Percentiles rank a stretch among this genome's conserved stretches.
phyloP scores from a whole-genome alignment of 306 rosid genomes.

The Psophocarpus tetragonolobus region DNA sequence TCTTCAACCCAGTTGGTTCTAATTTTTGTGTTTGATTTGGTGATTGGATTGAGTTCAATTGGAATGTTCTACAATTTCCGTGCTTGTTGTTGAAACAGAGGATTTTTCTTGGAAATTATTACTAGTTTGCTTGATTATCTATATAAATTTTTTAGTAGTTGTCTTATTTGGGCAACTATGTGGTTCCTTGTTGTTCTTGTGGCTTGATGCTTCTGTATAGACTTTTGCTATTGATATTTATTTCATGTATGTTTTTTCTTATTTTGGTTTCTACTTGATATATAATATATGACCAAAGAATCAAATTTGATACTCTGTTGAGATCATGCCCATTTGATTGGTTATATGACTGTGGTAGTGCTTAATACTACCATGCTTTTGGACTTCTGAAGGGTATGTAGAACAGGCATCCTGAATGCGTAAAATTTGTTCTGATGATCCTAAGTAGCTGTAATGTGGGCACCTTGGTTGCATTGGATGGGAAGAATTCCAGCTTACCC shows the following conservation, averaged over 20 bases:
- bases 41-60: constrained; percentile 10
- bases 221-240: neutral
- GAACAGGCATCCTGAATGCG: neutral
- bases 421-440: constrained; percentile 5
- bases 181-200: neutral
- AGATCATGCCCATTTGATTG: neutral
- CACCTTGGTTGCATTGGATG: neutral
- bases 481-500: neutral
- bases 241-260: neutral
- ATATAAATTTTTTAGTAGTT: neutral
- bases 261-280: neutral
- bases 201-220: neutral
- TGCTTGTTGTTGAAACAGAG: neutral
- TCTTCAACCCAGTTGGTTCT: neutral
- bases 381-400: neutral
- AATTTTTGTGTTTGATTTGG: neutral
- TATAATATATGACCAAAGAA: neutral
- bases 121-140: neutral
- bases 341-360: neutral
- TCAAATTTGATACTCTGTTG: neutral
- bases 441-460: neutral
- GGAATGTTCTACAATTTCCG: neutral
- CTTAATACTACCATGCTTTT: neutral
- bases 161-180: neutral
- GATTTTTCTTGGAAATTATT: neutral